phyloP scores from a whole-genome alignment of 306 rosid species.

The Rosa rugosa region DNA sequence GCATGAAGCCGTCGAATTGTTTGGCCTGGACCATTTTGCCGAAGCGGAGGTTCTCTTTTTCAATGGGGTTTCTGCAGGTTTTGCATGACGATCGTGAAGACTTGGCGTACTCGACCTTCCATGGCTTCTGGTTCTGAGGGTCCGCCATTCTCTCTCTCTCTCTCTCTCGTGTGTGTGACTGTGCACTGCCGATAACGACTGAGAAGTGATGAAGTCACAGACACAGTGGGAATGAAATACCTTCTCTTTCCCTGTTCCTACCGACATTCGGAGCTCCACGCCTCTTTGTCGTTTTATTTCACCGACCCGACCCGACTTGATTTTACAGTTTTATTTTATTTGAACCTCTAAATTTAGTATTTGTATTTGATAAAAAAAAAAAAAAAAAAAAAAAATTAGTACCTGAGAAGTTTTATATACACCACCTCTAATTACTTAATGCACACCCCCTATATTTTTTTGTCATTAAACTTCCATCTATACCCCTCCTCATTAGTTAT shows the following conservation, averaged over 20 bases:
- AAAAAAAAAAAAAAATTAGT: no score
- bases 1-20: constrained; percentile 95
- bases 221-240: not conserved
- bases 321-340: not conserved
- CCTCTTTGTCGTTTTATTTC: not conserved
- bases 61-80: constrained; percentile 69
- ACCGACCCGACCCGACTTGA: not conserved
- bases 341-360: no score
- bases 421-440: no score
- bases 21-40: constrained; percentile 94
- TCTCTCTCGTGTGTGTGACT: no score
- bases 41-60: constrained; percentile 69
- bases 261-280: constrained; percentile 9
- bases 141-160: constrained; percentile 51
- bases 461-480: no score
- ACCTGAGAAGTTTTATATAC: no score
- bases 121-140: constrained; percentile 59
- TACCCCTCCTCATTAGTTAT: no score
- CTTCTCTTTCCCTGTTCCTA: not conserved
- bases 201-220: not conserved
- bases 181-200: no score
- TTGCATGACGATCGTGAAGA: constrained; percentile 88
- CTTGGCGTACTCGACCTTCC: constrained; percentile 96
- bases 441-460: no score
- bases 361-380: no score